A percentile compares a stretch with the other conserved stretches of the same genome.
Evolutionary conservation across 352 stramenopile species (phyloP).

Genomic region (Globisporangium camurandrum): DNA sequence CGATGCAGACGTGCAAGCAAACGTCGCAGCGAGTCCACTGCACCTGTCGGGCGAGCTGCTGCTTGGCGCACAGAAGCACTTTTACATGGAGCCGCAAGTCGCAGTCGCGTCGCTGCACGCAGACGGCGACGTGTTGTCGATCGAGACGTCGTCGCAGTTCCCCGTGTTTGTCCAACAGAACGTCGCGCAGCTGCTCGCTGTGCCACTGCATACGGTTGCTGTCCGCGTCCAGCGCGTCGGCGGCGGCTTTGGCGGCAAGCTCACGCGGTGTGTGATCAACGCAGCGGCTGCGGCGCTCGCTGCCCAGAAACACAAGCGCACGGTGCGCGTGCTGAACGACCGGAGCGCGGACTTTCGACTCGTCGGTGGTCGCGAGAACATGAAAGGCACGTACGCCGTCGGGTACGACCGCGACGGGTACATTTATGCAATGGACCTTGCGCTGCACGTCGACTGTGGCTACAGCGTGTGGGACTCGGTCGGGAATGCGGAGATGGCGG

Average conservation of each 20-base stretch:
- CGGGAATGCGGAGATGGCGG: too few relatives aligned
- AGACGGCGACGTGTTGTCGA: constrained; percentile 87
- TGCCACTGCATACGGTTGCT: constrained; percentile 88
- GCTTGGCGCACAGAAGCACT: constrained; percentile 93
- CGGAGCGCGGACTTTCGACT: constrained; percentile 94
- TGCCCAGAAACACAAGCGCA: constrained; percentile 79
- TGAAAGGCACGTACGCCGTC: constrained; percentile 92
- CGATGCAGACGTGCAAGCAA: constrained; percentile 58
- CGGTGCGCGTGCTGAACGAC: constrained; percentile 89
- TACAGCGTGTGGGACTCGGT: too few relatives aligned
- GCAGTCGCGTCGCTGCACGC: constrained; percentile 77
- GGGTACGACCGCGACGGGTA: constrained; percentile 77
- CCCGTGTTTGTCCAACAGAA: constrained; percentile 90
- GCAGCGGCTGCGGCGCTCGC: constrained; percentile 89
- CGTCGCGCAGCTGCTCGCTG: constrained; percentile 86
- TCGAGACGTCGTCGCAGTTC: constrained; percentile 93
- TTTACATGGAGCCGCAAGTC: constrained; percentile 93
- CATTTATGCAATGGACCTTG: constrained; percentile 86
- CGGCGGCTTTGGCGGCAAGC: constrained; percentile 95
- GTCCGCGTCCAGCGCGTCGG: constrained; percentile 92
- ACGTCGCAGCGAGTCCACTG: constrained; percentile 86
- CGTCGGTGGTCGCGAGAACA: constrained; percentile 90
- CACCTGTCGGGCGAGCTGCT: constrained; percentile 87
- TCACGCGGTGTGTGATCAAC: constrained; percentile 90
- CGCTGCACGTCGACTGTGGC: too few relatives aligned